Evolutionary conservation across 768 basidiomycete species (phyloP).

Genomic region (Cytidiella melzeri): DNA sequence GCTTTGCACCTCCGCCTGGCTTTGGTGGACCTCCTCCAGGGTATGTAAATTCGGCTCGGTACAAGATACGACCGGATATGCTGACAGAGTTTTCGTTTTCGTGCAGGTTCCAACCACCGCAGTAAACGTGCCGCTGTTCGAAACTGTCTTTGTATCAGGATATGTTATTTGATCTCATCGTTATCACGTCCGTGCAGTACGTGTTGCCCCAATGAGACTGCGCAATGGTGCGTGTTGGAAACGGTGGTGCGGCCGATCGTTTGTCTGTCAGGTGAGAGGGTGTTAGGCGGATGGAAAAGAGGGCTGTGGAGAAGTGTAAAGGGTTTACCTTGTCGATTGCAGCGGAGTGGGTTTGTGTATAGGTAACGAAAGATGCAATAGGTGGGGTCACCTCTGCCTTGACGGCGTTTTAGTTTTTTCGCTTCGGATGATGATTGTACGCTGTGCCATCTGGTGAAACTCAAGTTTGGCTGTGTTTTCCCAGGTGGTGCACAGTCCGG

Average conservation of each 20-base stretch:
- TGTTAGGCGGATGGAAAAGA: background rate
- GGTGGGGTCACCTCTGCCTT: too few species aligned
- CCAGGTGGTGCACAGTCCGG: too few species aligned
- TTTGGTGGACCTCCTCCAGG: conserved; percentile 81
- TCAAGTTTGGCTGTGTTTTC: too few species aligned
- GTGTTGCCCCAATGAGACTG: too few species aligned
- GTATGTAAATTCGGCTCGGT: conserved; percentile 39
- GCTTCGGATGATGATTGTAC: too few species aligned
- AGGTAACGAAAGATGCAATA: too few species aligned
- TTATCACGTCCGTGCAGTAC: background rate
- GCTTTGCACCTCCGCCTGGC: conserved; percentile 76
- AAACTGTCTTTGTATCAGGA: background rate
- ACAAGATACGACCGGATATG: background rate
- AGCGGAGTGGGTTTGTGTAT: background rate
- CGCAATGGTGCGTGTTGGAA: too few species aligned
- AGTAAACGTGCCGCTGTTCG: conserved; percentile 1
- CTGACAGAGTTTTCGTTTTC: background rate
- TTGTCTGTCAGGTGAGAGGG: background rate
- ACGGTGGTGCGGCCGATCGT: background rate
- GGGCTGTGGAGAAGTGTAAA: background rate
- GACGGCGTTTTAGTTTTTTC: too few species aligned
- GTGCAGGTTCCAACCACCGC: conserved; percentile 13
- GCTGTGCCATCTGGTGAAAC: too few species aligned
- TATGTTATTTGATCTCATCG: conserved; percentile 10
- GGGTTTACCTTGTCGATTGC: too few species aligned